These are phyloP conservation scores for Gamsiella multidivaricata DNA, from an alignment of 192 early-diverging fungal genomes.

Conservation along the genomic window DNA sequence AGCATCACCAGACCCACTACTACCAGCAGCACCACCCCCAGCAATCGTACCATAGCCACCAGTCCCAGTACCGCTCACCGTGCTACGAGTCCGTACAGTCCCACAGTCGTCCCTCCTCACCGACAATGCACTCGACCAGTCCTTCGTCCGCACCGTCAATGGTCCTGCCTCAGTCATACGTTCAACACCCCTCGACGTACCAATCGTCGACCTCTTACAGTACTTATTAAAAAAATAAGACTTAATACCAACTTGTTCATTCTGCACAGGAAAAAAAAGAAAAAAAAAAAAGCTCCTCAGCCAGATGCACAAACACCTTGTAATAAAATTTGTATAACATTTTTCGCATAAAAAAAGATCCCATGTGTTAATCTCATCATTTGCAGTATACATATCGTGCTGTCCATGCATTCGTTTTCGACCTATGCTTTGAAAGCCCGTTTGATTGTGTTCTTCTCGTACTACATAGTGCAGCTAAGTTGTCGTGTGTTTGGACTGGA, in stretches of 20 bases:
- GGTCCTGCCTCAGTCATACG: slow-evolving; percentile 36
- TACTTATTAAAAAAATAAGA: no score
- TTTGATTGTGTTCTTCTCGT: no score
- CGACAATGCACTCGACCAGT: neutral
- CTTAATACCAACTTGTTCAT: slow-evolving; percentile 4
- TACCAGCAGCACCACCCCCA: slow-evolving; percentile 1
- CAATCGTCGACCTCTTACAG: slow-evolving; percentile 1
- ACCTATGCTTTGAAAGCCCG: no score
- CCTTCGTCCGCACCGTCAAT: slow-evolving; percentile 5
- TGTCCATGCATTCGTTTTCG: no score
- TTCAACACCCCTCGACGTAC: slow-evolving; percentile 23
- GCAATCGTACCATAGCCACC: no score
- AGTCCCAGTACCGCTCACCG: neutral
- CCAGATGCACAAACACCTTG: slow-evolving; percentile 11
- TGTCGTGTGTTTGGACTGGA: no score
- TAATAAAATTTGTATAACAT: slow-evolving; percentile 38
- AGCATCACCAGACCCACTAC: neutral
- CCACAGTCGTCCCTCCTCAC: slow-evolving; percentile 3
- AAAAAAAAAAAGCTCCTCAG: slow-evolving; percentile 1
- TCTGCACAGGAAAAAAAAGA: slow-evolving; percentile 4
- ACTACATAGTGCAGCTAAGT: no score
- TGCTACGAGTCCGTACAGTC: slow-evolving; percentile 22
- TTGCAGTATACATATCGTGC: no score
- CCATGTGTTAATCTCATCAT: neutral
- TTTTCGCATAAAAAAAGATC: no score